Percentiles rank a stretch among this genome's conserved stretches.
Evolutionary conservation across 2,329 filamentous ascomycete species (phyloP).

Genomic region (Massarina eburnea): DNA sequence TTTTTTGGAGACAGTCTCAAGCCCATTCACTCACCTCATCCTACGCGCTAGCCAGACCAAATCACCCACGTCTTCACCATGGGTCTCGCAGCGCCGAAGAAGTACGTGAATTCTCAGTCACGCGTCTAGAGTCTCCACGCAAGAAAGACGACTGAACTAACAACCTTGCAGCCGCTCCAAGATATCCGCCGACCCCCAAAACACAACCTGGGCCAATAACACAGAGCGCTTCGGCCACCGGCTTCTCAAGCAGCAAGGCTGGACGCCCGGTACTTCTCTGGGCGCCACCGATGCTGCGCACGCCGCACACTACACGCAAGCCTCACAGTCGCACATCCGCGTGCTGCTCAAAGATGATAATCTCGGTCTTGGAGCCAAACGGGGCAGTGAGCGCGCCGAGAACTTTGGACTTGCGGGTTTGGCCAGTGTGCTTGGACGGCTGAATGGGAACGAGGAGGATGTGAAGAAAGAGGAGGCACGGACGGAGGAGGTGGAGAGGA

Average conservation of each 20-base stretch:
- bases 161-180: slow-evolving; percentile 59
- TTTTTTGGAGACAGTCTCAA: slow-evolving; percentile 19
- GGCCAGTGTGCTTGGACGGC: slow-evolving; percentile 78
- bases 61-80: slow-evolving; percentile 45
- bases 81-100: slow-evolving; percentile 70
- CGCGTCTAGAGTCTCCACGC: background rate
- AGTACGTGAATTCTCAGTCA: slow-evolving; percentile 50
- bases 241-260: slow-evolving; percentile 85
- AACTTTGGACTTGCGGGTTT: slow-evolving; percentile 86
- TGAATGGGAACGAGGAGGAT: slow-evolving; percentile 85
- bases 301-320: slow-evolving; percentile 73
- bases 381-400: slow-evolving; percentile 66
- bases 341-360: slow-evolving; percentile 88
- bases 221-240: slow-evolving; percentile 83
- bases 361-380: slow-evolving; percentile 81
- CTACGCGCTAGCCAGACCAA: background rate
- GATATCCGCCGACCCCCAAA: slow-evolving; percentile 90
- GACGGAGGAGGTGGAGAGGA: slow-evolving; percentile 70
- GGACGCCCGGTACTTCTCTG: slow-evolving; percentile 81
- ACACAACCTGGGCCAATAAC: slow-evolving; percentile 87
- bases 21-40: background rate
- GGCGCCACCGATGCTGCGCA: slow-evolving; percentile 77
- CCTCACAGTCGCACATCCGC: slow-evolving; percentile 82
- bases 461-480: slow-evolving; percentile 70
- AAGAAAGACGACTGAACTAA: background rate